These are phyloP conservation scores for Umbelopsis sp. DNA, from an alignment of 192 early-diverging fungal genomes.

Conservation along the genomic window DNA sequence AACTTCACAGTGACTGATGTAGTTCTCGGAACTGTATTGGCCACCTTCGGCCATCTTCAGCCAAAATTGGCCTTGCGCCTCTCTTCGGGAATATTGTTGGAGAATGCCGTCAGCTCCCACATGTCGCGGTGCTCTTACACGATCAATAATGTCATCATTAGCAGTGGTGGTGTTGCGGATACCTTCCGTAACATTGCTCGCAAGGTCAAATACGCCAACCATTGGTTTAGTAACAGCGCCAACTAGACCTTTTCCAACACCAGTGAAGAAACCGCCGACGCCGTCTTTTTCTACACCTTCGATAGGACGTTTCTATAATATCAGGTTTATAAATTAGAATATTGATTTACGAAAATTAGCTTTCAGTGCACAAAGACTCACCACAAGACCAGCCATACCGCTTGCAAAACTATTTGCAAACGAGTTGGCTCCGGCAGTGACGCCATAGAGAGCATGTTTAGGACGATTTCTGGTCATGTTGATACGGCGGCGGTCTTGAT, in stretches of 20 bases:
- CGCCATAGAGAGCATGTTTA: slow-evolving; percentile 85
- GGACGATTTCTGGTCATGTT: slow-evolving; percentile 83
- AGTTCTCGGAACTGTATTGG: slow-evolving; percentile 78
- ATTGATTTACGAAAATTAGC: too few relatives aligned
- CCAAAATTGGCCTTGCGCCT: slow-evolving; percentile 87
- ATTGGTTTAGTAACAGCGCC: slow-evolving; percentile 95
- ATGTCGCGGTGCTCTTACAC: slow-evolving; percentile 84
- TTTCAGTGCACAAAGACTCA: slow-evolving; percentile 39
- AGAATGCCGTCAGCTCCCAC: slow-evolving; percentile 87
- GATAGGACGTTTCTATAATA: slow-evolving; percentile 69
- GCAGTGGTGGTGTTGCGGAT: slow-evolving; percentile 95
- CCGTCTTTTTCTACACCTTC: slow-evolving; percentile 90
- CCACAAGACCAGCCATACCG: slow-evolving; percentile 88
- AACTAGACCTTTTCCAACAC: slow-evolving; percentile 91
- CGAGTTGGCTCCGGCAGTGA: slow-evolving; percentile 85
- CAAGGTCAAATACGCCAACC: slow-evolving; percentile 94
- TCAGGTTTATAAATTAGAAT: slow-evolving; percentile 22
- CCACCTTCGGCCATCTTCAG: slow-evolving; percentile 80
- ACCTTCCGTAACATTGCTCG: slow-evolving; percentile 90
- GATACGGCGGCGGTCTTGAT: slow-evolving; percentile 84
- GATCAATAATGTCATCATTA: slow-evolving; percentile 80
- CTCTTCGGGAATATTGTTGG: slow-evolving; percentile 70
- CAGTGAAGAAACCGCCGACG: slow-evolving; percentile 92
- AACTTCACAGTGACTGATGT: slow-evolving; percentile 85
- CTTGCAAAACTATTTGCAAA: slow-evolving; percentile 82